Conservation (phyloP, 148 eudicot species). For the Chenopodium berlandieri region DNA sequence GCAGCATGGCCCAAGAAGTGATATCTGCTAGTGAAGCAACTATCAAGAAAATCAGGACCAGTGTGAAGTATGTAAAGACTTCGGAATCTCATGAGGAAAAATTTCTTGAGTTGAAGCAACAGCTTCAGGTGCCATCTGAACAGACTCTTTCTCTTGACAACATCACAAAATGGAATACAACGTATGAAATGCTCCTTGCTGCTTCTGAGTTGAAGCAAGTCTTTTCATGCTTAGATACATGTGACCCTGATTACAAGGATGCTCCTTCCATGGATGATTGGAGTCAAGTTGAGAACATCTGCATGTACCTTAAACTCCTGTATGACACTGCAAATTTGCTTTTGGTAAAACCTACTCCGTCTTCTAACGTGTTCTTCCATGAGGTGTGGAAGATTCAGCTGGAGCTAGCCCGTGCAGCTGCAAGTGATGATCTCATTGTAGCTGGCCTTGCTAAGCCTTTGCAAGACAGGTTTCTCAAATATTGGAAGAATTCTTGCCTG, state of each 20-base stretch:
- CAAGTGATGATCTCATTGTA: slow-evolving; percentile 63
- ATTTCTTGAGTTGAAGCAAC: slow-evolving; percentile 68
- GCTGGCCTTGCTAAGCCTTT: slow-evolving; percentile 50
- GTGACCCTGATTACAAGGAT: slow-evolving; percentile 65
- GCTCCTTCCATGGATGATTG: slow-evolving; percentile 69
- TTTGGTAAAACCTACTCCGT: slow-evolving; percentile 36
- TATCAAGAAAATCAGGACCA: slow-evolving; percentile 64
- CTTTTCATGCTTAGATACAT: slow-evolving; percentile 70
- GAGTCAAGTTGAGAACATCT: slow-evolving; percentile 61
- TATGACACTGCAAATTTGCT: slow-evolving; percentile 64
- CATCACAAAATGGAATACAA: slow-evolving; percentile 67
- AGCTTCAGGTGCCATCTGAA: slow-evolving; percentile 70
- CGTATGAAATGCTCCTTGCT: slow-evolving; percentile 82
- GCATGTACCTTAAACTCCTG: slow-evolving; percentile 58
- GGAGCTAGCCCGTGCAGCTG: slow-evolving; percentile 64
- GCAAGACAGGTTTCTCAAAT: slow-evolving; percentile 72
- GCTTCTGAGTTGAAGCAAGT: slow-evolving; percentile 79
- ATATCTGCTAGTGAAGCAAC: slow-evolving; percentile 43
- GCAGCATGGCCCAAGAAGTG: slow-evolving; percentile 65
- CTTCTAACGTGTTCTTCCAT: slow-evolving; percentile 73
- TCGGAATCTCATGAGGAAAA: slow-evolving; percentile 74
- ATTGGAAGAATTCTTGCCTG: slow-evolving; percentile 69
- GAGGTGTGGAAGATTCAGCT: slow-evolving; percentile 92
- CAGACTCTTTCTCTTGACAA: slow-evolving; percentile 62
- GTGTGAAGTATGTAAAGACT: slow-evolving; percentile 81